Percentiles rank a stretch among this genome's conserved stretches.
These are phyloP conservation scores for Penicillium crustosum DNA, from an alignment of 2,329 filamentous ascomycete genomes.

Conservation along the genomic window DNA sequence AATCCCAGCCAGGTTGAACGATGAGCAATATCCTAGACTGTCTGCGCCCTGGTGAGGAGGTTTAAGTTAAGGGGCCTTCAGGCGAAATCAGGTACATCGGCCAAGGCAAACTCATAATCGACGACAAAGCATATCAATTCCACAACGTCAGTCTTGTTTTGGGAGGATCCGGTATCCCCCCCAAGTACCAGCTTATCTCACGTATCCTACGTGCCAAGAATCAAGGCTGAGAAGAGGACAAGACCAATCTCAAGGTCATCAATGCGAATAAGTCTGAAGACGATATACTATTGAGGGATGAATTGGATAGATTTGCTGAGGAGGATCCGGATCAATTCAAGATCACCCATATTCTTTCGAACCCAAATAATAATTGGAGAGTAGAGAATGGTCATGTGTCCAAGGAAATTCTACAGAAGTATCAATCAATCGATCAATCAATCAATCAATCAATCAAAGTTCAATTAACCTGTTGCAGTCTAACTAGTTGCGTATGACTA, in stretches of 20 bases:
- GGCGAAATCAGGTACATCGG: no score
- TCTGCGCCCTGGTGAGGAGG: no score
- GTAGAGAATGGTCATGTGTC: not conserved
- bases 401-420: not conserved
- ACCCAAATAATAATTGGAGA: not conserved
- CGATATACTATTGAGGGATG: not conserved
- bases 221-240: not conserved
- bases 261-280: not conserved
- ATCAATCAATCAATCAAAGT: no score
- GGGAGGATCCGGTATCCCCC: no score
- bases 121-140: no score
- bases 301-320: not conserved
- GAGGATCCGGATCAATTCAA: not conserved
- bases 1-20: no score
- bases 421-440: not conserved
- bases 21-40: no score
- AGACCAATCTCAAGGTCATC: not conserved
- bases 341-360: not conserved
- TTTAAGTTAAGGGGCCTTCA: no score
- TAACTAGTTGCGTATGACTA: no score
- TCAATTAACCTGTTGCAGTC: no score
- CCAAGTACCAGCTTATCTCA: not conserved
- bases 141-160: no score
- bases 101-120: no score
- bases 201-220: not conserved